Conservation (phyloP, 495 filamentous ascomycete species). For the Penicillium malachiteum region DNA sequence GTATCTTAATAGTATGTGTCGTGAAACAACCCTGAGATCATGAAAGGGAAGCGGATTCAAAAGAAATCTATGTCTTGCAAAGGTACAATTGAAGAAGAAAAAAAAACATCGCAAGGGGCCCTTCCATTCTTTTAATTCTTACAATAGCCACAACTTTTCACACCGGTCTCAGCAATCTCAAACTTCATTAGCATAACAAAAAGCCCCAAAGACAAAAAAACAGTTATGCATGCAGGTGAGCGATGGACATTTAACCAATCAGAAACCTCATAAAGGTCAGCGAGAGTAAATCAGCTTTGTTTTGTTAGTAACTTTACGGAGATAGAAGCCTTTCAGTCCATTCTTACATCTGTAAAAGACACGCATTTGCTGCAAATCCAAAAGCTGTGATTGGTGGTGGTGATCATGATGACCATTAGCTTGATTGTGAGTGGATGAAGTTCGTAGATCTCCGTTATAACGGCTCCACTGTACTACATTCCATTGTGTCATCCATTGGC, state of each 20-base stretch:
- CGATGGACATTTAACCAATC: conserved; percentile 14
- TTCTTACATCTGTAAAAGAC: background rate
- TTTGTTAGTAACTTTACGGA: background rate
- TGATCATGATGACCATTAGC: conserved; percentile 3
- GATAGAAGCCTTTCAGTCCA: background rate
- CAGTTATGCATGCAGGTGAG: conserved; percentile 8
- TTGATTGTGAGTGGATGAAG: background rate
- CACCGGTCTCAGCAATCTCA: conserved; percentile 11
- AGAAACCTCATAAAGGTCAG: conserved; percentile 19
- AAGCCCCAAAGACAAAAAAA: conserved; percentile 8
- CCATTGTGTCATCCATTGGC: conserved; percentile 4
- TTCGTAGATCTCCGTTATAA: background rate
- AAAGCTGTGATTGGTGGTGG: background rate
- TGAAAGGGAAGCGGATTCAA: background rate
- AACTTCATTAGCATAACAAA: conserved; percentile 2
- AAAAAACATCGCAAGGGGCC: background rate
- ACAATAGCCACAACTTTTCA: conserved; percentile 2
- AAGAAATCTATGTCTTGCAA: background rate
- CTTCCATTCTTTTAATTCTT: conserved; percentile 13
- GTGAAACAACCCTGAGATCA: background rate
- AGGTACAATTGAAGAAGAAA: background rate
- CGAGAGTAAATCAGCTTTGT: background rate
- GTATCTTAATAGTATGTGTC: background rate
- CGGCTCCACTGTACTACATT: background rate
- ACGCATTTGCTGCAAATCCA: conserved; percentile 1